phyloP scores from a whole-genome alignment of 768 basidiomycete genomes.

The Infundibulicybe gibba region DNA sequence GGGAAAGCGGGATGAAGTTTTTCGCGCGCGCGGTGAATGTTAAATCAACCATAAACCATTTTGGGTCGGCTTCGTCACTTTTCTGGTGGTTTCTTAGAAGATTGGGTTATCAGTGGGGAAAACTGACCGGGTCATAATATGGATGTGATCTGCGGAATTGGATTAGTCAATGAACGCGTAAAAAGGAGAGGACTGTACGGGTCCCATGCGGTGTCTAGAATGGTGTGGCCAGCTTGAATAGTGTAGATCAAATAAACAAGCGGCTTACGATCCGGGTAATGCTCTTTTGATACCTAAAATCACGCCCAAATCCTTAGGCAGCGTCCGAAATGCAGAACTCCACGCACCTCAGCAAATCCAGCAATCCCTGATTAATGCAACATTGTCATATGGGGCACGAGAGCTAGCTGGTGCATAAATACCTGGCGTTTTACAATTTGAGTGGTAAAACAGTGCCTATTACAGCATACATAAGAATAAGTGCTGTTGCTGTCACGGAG shows the following conservation, averaged over 20 bases:
- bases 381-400: slow-evolving; percentile 1
- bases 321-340: neutral
- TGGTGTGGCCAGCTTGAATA: slow-evolving; percentile 1
- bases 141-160: slow-evolving; percentile 57
- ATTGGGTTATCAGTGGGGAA: neutral
- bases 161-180: slow-evolving; percentile 6
- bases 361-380: slow-evolving; percentile 53
- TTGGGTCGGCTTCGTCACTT: slow-evolving; percentile 70
- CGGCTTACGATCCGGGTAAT: slow-evolving; percentile 84
- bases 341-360: slow-evolving; percentile 71
- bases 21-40: slow-evolving; percentile 60
- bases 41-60: slow-evolving; percentile 92
- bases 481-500: neutral
- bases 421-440: slow-evolving; percentile 84
- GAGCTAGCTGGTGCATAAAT: slow-evolving; percentile 8
- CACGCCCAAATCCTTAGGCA: slow-evolving; percentile 1
- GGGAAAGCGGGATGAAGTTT: slow-evolving; percentile 75
- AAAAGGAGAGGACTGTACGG: slow-evolving; percentile 39
- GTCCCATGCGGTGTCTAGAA: slow-evolving; percentile 87
- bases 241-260: neutral
- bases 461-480: neutral
- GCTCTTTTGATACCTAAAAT: slow-evolving; percentile 71
- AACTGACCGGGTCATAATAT: slow-evolving; percentile 69
- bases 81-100: slow-evolving; percentile 44
- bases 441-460: slow-evolving; percentile 84